Base-by-base conservation (phyloP, 306 rosid species). In the Begonia fuchsioides region DNA sequence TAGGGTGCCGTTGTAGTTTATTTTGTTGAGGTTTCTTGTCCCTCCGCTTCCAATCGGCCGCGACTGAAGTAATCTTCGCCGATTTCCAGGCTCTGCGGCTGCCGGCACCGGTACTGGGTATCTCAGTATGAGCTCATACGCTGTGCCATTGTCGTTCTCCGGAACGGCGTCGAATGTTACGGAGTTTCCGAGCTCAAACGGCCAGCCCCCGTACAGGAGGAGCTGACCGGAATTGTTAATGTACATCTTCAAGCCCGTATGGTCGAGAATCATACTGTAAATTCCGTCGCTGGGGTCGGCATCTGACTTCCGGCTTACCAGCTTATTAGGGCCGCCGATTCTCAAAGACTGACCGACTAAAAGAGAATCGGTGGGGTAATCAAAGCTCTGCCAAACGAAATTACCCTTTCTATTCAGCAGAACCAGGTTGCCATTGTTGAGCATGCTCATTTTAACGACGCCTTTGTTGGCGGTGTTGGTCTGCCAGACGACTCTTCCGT, bases 311-410 rank as follows among this genome's bases (percentile, higher is more conserved):
- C 72, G 61, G 51, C 73, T 68, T 11, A 68, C 55, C 9, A 68
- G 53, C 45, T 49, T 61, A 39, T 61, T 53, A 3, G 32, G 50
- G 32, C 65, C 55, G 8, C 44, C 46, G 43, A 47, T 44, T 38
- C 39, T 19, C 5, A 71, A 13, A 0, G 72, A 71, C 20, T 68
- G 69, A 9, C 69, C 64, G 2, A 15, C 16, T 11, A 68, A 47
- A 12, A 68, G 61, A 43, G 68, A 52, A 32, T 68, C 73, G 2
- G 56, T 53, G 2, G 64, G 73, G 20, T 56, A 18, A 47, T 68
- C 64, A 32, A 70, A 70, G 52, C 76, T 70, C 13, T 65, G 71
- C 71, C 76, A 70, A 19, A 70, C 2, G 47, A 55, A 56, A 12
- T 19, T 44, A 10, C 71, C 68, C 13, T 41, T 47, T 50, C 52